A percentile compares a stretch with the other conserved stretches of the same genome.
phyloP scores from a whole-genome alignment of 140 eudicot genomes.

The Bidens hawaiensis region DNA sequence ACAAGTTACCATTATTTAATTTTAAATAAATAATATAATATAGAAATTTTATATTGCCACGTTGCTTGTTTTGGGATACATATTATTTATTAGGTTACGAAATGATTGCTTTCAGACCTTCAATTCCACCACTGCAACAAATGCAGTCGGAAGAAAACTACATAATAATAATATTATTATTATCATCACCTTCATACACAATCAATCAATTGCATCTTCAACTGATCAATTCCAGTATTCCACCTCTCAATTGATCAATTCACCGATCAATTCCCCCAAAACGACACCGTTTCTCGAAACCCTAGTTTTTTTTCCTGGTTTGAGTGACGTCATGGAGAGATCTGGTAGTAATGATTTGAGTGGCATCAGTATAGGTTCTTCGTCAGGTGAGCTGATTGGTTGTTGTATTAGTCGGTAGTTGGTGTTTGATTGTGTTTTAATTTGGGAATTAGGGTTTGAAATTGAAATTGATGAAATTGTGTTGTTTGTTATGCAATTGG shows the following conservation, averaged over 20 bases:
- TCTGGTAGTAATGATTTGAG: conserved; percentile 21
- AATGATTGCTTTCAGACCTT: conserved; percentile 34
- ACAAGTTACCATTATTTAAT: background rate
- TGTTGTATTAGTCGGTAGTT: background rate
- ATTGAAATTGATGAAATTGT: conserved; percentile 9
- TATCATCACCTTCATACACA: conserved; percentile 3
- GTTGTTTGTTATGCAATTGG: conserved; percentile 2
- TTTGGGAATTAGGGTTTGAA: conserved; percentile 4
- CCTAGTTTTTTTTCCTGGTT: conserved; percentile 21
- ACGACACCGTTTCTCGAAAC: conserved; percentile 5
- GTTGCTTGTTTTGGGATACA: conserved; percentile 11
- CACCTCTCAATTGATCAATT: conserved; percentile 10
- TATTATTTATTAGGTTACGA: conserved; percentile 23
- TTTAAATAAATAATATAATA: background rate
- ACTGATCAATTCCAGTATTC: background rate
- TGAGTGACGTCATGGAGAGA: conserved; percentile 26
- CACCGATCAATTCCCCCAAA: conserved; percentile 2
- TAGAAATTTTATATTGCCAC: background rate
- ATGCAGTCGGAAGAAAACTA: conserved; percentile 9
- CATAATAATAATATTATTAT: background rate
- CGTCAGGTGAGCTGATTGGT: conserved; percentile 15
- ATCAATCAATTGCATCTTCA: conserved; percentile 11
- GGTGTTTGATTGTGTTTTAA: conserved; percentile 10
- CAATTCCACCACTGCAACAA: conserved; percentile 24
- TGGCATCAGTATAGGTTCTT: conserved; percentile 13